Evolutionary conservation across 2,329 filamentous ascomycete species (phyloP).

Genomic region (Epichloe hybrida): DNA sequence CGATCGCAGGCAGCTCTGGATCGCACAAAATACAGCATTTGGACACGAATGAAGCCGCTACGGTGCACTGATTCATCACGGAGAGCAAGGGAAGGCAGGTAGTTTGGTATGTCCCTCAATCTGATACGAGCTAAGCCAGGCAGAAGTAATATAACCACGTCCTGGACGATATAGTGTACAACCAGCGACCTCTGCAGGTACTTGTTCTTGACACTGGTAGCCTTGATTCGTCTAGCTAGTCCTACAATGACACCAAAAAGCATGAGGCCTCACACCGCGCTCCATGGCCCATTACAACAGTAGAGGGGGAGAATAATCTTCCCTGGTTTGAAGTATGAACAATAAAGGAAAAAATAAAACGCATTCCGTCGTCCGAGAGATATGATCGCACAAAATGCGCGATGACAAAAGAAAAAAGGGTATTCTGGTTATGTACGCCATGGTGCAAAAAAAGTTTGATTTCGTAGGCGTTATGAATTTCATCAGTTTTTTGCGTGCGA

Average conservation of each 20-base stretch:
- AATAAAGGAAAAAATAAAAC: conserved; percentile 5
- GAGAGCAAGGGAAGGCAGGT: background rate
- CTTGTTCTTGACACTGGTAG: background rate
- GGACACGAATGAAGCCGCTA: too few species aligned
- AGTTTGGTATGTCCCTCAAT: conserved; percentile 1
- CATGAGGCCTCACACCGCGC: conserved; percentile 6
- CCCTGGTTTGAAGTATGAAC: conserved; percentile 9
- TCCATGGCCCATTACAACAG: conserved; percentile 8
- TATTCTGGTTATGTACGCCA: conserved; percentile 5
- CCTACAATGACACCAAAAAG: conserved; percentile 10
- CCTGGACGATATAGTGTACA: conserved; percentile 9
- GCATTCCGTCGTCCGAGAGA: conserved; percentile 13
- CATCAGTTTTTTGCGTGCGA: background rate
- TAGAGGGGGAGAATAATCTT: conserved; percentile 1
- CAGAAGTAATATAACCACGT: conserved; percentile 4
- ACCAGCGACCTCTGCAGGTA: conserved; percentile 6
- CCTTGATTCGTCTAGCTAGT: conserved; percentile 7
- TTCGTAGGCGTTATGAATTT: background rate
- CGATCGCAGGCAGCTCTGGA: too few species aligned
- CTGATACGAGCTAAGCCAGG: conserved; percentile 4
- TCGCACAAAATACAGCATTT: too few species aligned
- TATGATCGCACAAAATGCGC: conserved; percentile 10
- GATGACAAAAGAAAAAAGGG: background rate
- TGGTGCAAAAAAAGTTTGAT: background rate
- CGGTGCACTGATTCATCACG: background rate